phyloP scores from a whole-genome alignment of 2,329 filamentous ascomycete genomes.

The Aureobasidium melanogenum region DNA sequence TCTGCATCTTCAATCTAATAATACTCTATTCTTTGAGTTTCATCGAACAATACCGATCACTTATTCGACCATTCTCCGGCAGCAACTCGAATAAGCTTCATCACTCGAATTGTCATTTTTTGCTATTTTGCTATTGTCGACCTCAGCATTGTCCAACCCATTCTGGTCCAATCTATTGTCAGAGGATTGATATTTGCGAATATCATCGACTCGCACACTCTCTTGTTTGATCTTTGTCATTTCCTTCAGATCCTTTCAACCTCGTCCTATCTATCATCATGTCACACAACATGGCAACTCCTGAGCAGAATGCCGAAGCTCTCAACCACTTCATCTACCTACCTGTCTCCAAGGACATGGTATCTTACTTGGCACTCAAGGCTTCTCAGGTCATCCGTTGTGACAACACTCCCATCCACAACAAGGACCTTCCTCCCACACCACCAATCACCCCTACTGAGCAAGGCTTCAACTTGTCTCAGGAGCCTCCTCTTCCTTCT shows the following conservation, averaged over 20 bases:
- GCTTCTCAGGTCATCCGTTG: conserved; percentile 72
- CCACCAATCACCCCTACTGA: conserved; percentile 52
- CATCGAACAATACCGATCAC: conserved; percentile 12
- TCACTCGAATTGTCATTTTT: neutral
- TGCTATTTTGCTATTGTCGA: conserved; percentile 20
- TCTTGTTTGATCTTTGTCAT: neutral
- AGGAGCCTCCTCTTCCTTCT: conserved; percentile 54
- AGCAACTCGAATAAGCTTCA: conserved; percentile 20
- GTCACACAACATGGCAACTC: conserved; percentile 35
- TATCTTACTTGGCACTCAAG: conserved; percentile 64
- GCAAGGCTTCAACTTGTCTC: conserved; percentile 27
- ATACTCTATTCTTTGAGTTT: conserved; percentile 15
- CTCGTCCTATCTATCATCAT: conserved; percentile 26
- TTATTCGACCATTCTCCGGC: conserved; percentile 17
- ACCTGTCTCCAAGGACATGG: conserved; percentile 68
- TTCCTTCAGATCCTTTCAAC: neutral
- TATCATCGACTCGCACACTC: conserved; percentile 9
- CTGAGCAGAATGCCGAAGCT: conserved; percentile 57
- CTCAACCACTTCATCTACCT: conserved; percentile 74
- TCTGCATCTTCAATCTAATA: conserved; percentile 12
- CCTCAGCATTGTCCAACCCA: conserved; percentile 13
- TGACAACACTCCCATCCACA: conserved; percentile 42
- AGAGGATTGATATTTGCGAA: conserved; percentile 20
- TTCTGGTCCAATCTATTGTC: conserved; percentile 17
- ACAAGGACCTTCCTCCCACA: conserved; percentile 47